A percentile compares a stretch with the other conserved stretches of the same genome.
Evolutionary conservation across 2,329 filamentous ascomycete species (phyloP).

Genomic region (Apiospora rasikravindrae): DNA sequence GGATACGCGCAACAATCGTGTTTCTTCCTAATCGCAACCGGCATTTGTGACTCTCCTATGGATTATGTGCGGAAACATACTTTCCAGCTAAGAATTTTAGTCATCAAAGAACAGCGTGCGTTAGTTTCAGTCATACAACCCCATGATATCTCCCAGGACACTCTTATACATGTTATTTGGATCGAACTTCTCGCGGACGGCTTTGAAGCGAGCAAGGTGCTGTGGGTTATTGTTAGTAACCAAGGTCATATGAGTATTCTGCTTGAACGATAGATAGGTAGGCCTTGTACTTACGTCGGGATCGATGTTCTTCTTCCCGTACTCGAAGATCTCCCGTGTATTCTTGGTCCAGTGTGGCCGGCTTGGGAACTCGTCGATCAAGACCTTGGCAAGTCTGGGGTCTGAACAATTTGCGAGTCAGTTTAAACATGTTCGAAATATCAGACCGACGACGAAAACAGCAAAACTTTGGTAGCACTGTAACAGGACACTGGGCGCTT

Average conservation of each 20-base stretch:
- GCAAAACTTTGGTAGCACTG: neutral
- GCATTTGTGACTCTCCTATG: neutral
- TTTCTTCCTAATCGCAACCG: neutral
- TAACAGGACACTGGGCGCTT: constrained; percentile 30
- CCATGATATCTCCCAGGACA: constrained; percentile 54
- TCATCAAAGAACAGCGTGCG: constrained; percentile 1
- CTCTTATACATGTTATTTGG: constrained; percentile 53
- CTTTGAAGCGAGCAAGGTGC: constrained; percentile 53
- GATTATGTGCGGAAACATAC: neutral
- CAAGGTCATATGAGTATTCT: neutral
- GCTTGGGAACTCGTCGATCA: constrained; percentile 56
- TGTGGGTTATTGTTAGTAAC: neutral
- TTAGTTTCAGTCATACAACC: constrained; percentile 42
- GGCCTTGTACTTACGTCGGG: constrained; percentile 40
- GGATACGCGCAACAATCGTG: neutral
- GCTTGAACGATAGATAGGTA: neutral
- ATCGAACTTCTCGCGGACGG: constrained; percentile 53
- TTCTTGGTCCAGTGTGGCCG: constrained; percentile 62
- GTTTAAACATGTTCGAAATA: neutral
- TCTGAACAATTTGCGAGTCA: constrained; percentile 35
- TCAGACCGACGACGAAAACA: neutral
- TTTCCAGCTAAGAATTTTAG: neutral
- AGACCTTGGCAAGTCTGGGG: constrained; percentile 49
- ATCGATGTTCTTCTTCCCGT: constrained; percentile 53
- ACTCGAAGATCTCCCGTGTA: constrained; percentile 51